A percentile compares a stretch with the other conserved stretches of the same genome.
Conservation (phyloP, 371 early-diverging fungal species). For the Blakeslea trispora region DNA sequence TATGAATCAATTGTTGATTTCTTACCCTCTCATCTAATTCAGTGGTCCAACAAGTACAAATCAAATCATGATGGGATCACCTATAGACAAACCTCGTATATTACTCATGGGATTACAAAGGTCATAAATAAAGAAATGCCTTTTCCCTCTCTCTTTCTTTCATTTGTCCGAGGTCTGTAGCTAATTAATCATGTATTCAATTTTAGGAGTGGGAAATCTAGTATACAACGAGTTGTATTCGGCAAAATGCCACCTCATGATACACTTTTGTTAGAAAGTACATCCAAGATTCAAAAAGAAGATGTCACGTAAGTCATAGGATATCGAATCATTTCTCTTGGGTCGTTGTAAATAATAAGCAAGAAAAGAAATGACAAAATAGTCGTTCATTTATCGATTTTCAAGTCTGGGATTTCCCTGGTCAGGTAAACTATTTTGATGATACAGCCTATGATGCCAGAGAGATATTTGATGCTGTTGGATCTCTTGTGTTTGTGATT, state of each 20-base stretch:
- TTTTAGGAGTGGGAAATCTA: constrained; percentile 93
- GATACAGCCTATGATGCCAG: constrained; percentile 66
- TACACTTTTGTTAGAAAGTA: constrained; percentile 88
- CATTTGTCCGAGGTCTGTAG: no score
- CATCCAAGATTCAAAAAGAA: constrained; percentile 78
- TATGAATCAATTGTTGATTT: not conserved
- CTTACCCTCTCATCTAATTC: no score
- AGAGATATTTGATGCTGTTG: constrained; percentile 76
- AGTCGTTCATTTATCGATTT: constrained; percentile 84
- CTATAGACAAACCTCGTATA: constrained; percentile 57
- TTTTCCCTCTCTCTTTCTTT: constrained; percentile 3
- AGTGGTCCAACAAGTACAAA: constrained; percentile 22
- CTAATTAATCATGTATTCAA: no score
- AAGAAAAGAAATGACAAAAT: not conserved
- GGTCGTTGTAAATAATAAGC: no score
- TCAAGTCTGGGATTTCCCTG: constrained; percentile 94
- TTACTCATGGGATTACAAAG: constrained; percentile 72
- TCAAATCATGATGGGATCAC: constrained; percentile 21
- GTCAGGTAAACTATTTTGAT: constrained; percentile 85
- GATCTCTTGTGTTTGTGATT: constrained; percentile 90
- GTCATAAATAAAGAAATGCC: no score
- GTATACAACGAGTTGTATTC: constrained; percentile 91
- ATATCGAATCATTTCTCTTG: no score
- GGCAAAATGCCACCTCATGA: constrained; percentile 93
- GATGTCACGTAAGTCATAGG: constrained; percentile 72